phyloP scores from a whole-genome alignment of 371 early-diverging fungal species.

The Smittium culicis region DNA sequence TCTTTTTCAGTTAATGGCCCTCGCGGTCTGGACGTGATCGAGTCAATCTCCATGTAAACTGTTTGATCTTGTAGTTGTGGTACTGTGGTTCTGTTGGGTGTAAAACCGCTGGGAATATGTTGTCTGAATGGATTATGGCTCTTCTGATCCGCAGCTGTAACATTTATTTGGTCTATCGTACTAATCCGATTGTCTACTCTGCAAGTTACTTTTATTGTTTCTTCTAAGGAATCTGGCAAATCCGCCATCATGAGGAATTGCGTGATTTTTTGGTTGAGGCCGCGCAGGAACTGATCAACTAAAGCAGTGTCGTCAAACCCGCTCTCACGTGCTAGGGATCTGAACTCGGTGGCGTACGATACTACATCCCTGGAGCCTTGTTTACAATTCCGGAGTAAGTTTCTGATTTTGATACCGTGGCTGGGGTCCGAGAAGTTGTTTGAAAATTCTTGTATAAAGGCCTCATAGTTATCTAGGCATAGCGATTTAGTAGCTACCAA shows the following conservation, averaged over 20 bases:
- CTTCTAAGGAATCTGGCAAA: not conserved
- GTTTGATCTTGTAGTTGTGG: not conserved
- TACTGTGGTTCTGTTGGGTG: not conserved
- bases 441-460: not conserved
- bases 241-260: not conserved
- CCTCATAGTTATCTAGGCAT: not conserved
- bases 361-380: not conserved
- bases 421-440: slow-evolving; percentile 6
- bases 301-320: slow-evolving; percentile 4
- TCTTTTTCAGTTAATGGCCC: not conserved
- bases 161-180: not conserved
- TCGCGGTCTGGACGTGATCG: not conserved
- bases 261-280: not conserved
- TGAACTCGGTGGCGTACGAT: slow-evolving; percentile 4
- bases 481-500: not conserved
- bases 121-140: not conserved
- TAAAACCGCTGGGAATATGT: not conserved
- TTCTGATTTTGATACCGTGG: not conserved
- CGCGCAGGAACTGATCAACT: slow-evolving; percentile 1
- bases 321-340: not conserved
- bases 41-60: slow-evolving; percentile 6
- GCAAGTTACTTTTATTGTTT: not conserved
- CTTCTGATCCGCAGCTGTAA: not conserved
- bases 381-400: not conserved
- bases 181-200: not conserved